These are phyloP conservation scores for Penicillium pulvis DNA, from an alignment of 495 filamentous ascomycete species.

Conservation along the genomic window DNA sequence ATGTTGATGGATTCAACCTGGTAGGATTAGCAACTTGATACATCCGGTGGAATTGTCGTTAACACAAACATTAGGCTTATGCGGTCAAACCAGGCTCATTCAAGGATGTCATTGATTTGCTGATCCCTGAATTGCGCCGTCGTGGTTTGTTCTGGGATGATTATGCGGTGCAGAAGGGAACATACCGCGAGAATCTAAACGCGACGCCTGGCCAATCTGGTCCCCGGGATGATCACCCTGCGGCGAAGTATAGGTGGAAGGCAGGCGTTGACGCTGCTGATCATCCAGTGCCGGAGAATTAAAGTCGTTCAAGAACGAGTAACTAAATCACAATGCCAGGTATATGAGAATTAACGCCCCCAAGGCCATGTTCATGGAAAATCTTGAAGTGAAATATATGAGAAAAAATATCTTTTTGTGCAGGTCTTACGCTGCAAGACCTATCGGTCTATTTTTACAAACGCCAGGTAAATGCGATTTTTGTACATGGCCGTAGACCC, in stretches of 20 bases:
- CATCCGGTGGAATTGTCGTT: not conserved
- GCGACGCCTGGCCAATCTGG: conserved; percentile 43
- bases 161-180: conserved; percentile 46
- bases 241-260: conserved; percentile 53
- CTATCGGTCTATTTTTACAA: conserved; percentile 23
- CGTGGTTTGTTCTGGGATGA: conserved; percentile 54
- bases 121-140: conserved; percentile 46
- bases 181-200: conserved; percentile 53
- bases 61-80: conserved; percentile 47
- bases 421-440: conserved; percentile 14
- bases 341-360: too few relatives aligned
- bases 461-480: conserved; percentile 32
- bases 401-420: conserved; percentile 19
- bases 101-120: conserved; percentile 60
- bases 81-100: conserved; percentile 63
- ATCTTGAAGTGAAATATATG: conserved; percentile 6
- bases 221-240: conserved; percentile 49
- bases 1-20: conserved; percentile 67
- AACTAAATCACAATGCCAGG: not conserved
- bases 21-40: conserved; percentile 25
- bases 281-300: conserved; percentile 24
- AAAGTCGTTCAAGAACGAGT: not conserved
- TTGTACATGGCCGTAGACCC: conserved; percentile 25
- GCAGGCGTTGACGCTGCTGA: conserved; percentile 39
- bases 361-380: too few relatives aligned